These are phyloP conservation scores for Apiospora rasikravindrae DNA, from an alignment of 2,329 filamentous ascomycete genomes.

Conservation along the genomic window DNA sequence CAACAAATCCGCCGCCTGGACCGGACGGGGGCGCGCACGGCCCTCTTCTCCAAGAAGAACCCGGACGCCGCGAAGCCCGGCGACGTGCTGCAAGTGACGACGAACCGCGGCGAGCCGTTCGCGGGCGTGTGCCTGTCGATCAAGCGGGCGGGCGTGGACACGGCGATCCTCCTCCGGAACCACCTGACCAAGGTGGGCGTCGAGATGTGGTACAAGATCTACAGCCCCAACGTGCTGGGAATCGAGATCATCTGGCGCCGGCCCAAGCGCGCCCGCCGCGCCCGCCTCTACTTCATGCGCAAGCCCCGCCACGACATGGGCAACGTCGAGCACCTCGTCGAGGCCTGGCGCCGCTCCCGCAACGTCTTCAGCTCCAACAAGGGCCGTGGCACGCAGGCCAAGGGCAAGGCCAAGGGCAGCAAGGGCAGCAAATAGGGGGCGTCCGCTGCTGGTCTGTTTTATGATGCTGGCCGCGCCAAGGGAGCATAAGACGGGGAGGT, in stretches of 20 bases:
- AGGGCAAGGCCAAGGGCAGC: background rate
- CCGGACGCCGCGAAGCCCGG: slow-evolving; percentile 81
- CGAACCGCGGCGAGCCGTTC: slow-evolving; percentile 83
- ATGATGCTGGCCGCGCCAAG: background rate
- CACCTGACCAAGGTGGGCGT: slow-evolving; percentile 86
- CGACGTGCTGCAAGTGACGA: slow-evolving; percentile 89
- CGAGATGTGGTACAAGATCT: slow-evolving; percentile 98
- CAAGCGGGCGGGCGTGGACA: slow-evolving; percentile 86
- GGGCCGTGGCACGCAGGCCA: slow-evolving; percentile 18
- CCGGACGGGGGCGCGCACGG: slow-evolving; percentile 79
- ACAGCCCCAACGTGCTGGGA: slow-evolving; percentile 84
- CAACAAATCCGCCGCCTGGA: slow-evolving; percentile 79
- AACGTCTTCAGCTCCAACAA: slow-evolving; percentile 43
- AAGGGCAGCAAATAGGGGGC: background rate
- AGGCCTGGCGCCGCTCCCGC: slow-evolving; percentile 56
- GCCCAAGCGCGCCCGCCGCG: slow-evolving; percentile 83
- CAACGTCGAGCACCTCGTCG: slow-evolving; percentile 80
- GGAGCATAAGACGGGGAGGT: background rate
- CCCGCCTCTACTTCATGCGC: slow-evolving; percentile 89
- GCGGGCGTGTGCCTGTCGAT: slow-evolving; percentile 88
- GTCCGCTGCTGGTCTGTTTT: background rate
- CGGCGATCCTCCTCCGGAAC: slow-evolving; percentile 83
- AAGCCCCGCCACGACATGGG: slow-evolving; percentile 87
- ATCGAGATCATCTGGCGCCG: slow-evolving; percentile 93
- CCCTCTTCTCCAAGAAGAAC: slow-evolving; percentile 80